phyloP scores from a whole-genome alignment of 495 filamentous ascomycete species.

The Monascus purpureus region DNA sequence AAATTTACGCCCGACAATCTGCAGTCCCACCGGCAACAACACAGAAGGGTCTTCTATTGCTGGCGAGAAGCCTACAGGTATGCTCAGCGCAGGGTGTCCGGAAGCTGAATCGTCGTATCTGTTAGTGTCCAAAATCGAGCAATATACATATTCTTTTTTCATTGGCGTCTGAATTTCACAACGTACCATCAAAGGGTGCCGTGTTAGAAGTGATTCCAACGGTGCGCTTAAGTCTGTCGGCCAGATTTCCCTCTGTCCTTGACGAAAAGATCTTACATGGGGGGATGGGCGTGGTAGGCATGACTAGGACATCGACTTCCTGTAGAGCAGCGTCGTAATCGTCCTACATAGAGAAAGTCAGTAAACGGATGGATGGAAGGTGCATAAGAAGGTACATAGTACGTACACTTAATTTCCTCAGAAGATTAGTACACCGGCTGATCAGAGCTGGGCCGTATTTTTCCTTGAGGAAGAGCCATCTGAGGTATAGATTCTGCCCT shows the following conservation, averaged over 20 bases:
- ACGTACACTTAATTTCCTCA: slow-evolving; percentile 29
- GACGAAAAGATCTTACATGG: slow-evolving; percentile 21
- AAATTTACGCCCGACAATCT: slow-evolving; percentile 48
- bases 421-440: too few relatives aligned
- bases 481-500: too few relatives aligned
- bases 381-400: slow-evolving; percentile 23
- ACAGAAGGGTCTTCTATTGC: slow-evolving; percentile 26
- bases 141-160: too few relatives aligned
- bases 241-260: slow-evolving; percentile 20
- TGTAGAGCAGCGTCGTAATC: slow-evolving; percentile 28
- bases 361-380: slow-evolving; percentile 27
- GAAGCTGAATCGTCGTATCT: too few relatives aligned
- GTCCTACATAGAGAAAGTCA: slow-evolving; percentile 28
- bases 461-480: too few relatives aligned
- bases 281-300: slow-evolving; percentile 32
- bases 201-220: slow-evolving; percentile 40
- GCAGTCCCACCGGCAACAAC: slow-evolving; percentile 42
- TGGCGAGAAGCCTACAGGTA: slow-evolving; percentile 38
- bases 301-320: slow-evolving; percentile 31
- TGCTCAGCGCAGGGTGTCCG: slow-evolving; percentile 43
- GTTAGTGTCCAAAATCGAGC: too few relatives aligned
- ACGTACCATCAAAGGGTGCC: slow-evolving; percentile 39
- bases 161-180: too few relatives aligned
- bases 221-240: slow-evolving; percentile 25
- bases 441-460: too few relatives aligned